These are phyloP conservation scores for Leccinum rimulosum DNA, from an alignment of 768 basidiomycete genomes.

Conservation along the genomic window DNA sequence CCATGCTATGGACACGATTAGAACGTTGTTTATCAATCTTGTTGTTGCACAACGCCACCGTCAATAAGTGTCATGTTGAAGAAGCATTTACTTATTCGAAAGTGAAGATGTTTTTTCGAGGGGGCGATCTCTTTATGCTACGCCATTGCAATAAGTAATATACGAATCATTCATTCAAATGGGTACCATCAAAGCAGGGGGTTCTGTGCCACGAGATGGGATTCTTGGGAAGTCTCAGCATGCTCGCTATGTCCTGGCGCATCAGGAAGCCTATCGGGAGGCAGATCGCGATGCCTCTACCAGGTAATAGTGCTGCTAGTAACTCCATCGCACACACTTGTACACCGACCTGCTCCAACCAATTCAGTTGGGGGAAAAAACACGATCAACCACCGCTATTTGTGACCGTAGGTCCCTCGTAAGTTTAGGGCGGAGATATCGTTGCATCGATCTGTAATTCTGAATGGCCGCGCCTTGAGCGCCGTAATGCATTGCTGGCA, in stretches of 20 bases:
- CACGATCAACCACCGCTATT: not conserved
- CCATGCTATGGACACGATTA: constrained; percentile 9
- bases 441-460: not conserved
- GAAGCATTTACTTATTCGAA: not conserved
- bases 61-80: constrained; percentile 17
- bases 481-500: constrained; percentile 33
- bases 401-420: constrained; percentile 8
- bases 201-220: constrained; percentile 14
- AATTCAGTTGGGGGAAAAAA: not conserved
- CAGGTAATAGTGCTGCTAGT: constrained; percentile 4
- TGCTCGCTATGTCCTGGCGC: constrained; percentile 11
- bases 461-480: constrained; percentile 7
- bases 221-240: constrained; percentile 3
- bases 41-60: constrained; percentile 24
- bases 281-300: constrained; percentile 20
- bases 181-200: constrained; percentile 9
- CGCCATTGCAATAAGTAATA: constrained; percentile 9
- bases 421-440: constrained; percentile 25
- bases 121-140: constrained; percentile 16
- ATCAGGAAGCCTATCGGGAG: constrained; percentile 20
- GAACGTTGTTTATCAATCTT: constrained; percentile 15
- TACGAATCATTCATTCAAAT: not conserved
- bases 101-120: constrained; percentile 4
- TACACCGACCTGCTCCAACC: constrained; percentile 4
- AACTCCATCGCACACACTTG: not conserved